These are phyloP conservation scores for Yarrowia sp. DNA, from an alignment of 805 yeast species.

Conservation along the genomic window DNA sequence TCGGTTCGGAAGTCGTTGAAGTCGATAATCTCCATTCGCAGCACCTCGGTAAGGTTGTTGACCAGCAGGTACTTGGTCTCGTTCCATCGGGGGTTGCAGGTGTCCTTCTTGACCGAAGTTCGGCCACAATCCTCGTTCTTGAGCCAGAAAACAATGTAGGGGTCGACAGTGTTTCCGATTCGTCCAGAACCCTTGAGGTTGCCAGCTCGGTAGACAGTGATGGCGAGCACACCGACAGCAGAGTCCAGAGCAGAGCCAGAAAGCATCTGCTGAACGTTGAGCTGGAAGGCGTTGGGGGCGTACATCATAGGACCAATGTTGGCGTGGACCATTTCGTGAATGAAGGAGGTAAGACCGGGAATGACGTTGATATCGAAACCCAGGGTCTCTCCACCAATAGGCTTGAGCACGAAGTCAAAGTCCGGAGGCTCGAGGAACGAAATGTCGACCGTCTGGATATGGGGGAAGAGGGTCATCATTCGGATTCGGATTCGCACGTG, in stretches of 20 bases:
- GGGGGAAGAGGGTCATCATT: constrained; percentile 92
- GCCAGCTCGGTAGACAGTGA: constrained; percentile 70
- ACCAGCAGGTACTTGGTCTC: constrained; percentile 76
- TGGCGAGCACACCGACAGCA: constrained; percentile 83
- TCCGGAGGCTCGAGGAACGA: constrained; percentile 86
- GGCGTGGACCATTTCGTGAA: constrained; percentile 83
- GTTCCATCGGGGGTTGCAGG: constrained; percentile 81
- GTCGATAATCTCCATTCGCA: constrained; percentile 74
- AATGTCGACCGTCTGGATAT: constrained; percentile 86
- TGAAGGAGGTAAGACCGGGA: constrained; percentile 85
- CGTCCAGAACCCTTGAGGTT: constrained; percentile 71
- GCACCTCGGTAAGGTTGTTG: constrained; percentile 79
- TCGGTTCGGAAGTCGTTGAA: constrained; percentile 81
- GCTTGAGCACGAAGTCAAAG: constrained; percentile 80
- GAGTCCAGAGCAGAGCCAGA: constrained; percentile 81
- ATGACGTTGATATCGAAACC: constrained; percentile 85
- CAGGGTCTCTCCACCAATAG: constrained; percentile 82
- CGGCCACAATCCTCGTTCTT: constrained; percentile 62
- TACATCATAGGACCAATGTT: constrained; percentile 88
- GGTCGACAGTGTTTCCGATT: constrained; percentile 85
- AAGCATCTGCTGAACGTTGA: constrained; percentile 87
- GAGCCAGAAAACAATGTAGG: constrained; percentile 79
- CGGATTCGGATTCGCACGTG: constrained; percentile 80
- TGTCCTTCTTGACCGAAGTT: constrained; percentile 71
- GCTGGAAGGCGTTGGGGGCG: constrained; percentile 89